Percentiles rank a stretch among this genome's conserved stretches.
Evolutionary conservation across 2,329 filamentous ascomycete genomes (phyloP).

Genomic region (Lachnellula cervina): DNA sequence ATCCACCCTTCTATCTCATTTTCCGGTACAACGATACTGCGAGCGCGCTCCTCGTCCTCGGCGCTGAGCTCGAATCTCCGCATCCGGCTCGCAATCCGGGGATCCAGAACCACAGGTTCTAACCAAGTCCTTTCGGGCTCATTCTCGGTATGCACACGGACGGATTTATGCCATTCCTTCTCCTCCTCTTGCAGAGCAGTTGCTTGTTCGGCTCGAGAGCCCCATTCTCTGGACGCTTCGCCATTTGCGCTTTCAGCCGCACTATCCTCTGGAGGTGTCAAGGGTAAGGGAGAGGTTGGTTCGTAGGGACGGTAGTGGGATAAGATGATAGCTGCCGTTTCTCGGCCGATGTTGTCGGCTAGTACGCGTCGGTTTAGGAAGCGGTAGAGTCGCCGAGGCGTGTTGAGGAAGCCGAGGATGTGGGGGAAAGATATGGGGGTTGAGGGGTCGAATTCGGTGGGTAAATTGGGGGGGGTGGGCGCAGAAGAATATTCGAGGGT

Average conservation of each 20-base stretch:
- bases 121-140: slow-evolving; percentile 70
- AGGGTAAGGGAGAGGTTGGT: slow-evolving; percentile 33
- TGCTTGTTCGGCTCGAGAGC: slow-evolving; percentile 53
- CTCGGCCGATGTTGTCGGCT: slow-evolving; percentile 82
- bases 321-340: slow-evolving; percentile 82
- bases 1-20: slow-evolving; percentile 67
- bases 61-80: slow-evolving; percentile 65
- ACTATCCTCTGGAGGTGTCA: slow-evolving; percentile 13
- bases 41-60: slow-evolving; percentile 65
- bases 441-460: slow-evolving; percentile 67
- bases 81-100: slow-evolving; percentile 74
- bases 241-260: not conserved
- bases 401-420: slow-evolving; percentile 87
- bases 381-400: slow-evolving; percentile 77
- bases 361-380: slow-evolving; percentile 80
- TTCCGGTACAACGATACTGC: slow-evolving; percentile 56
- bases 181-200: slow-evolving; percentile 66
- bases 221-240: not conserved
- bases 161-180: slow-evolving; percentile 77
- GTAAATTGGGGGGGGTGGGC: slow-evolving; percentile 59
- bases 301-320: slow-evolving; percentile 46
- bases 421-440: slow-evolving; percentile 76
- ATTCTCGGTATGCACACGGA: slow-evolving; percentile 51
- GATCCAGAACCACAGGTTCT: slow-evolving; percentile 68
- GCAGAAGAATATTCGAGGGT: slow-evolving; percentile 67